phyloP scores from a whole-genome alignment of 495 filamentous ascomycete species.

The Emericellopsis terricola region DNA sequence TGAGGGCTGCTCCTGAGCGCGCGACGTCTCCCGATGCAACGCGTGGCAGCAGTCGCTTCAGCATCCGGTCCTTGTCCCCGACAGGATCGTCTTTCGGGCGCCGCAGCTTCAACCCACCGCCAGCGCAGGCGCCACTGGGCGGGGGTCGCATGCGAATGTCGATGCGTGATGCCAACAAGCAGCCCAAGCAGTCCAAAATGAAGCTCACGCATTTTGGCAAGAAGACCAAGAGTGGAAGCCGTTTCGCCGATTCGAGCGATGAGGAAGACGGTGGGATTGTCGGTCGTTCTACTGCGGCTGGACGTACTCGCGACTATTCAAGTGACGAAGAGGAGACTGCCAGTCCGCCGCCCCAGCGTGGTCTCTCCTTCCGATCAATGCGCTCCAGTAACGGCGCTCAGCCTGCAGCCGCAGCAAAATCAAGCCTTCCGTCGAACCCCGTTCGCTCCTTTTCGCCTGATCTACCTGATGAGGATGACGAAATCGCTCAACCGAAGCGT shows the following conservation, averaged over 20 bases:
- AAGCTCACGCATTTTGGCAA: conserved; percentile 12
- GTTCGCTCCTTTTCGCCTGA: conserved; percentile 21
- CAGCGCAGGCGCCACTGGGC: conserved; percentile 3
- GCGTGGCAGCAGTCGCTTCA: conserved; percentile 17
- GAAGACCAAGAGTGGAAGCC: conserved; percentile 18
- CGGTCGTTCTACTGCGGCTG: conserved; percentile 12
- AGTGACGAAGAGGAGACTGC: conserved; percentile 47
- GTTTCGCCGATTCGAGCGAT: conserved; percentile 49
- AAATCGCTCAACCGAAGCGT: conserved; percentile 1
- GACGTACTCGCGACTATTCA: conserved; percentile 49
- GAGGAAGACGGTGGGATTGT: conserved; percentile 45
- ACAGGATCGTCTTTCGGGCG: conserved; percentile 11
- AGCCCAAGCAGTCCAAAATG: conserved; percentile 8
- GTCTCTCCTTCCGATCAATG: background rate
- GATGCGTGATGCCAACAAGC: conserved; percentile 9
- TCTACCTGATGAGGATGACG: conserved; percentile 10
- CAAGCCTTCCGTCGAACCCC: conserved; percentile 8
- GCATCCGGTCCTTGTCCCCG: conserved; percentile 21
- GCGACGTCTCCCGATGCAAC: conserved; percentile 5
- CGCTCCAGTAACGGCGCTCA: conserved; percentile 2
- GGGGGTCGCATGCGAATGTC: conserved; percentile 17
- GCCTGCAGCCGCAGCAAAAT: background rate
- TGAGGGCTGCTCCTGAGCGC: conserved; percentile 13
- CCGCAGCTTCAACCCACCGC: conserved; percentile 5
- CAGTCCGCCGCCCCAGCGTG: background rate